A percentile compares a stretch with the other conserved stretches of the same genome.
phyloP scores from a whole-genome alignment of 352 stramenopile genomes.

The Pythium pyrilobum region DNA sequence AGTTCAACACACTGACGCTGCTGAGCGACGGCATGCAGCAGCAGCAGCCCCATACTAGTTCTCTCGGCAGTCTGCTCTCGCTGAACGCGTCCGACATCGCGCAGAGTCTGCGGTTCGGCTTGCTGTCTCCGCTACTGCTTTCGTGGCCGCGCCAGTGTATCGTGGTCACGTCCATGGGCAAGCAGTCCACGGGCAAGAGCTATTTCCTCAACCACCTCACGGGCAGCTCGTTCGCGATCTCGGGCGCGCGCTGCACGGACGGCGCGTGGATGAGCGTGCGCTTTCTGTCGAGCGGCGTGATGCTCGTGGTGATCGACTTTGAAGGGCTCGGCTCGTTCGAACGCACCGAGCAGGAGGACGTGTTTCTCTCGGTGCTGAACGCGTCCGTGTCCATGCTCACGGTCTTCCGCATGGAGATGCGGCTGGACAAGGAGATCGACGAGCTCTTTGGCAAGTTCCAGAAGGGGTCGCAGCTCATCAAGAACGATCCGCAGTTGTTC shows the following conservation, averaged over 20 bases:
- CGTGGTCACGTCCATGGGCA: constrained; percentile 57
- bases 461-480: constrained; percentile 55
- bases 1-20: constrained; percentile 50
- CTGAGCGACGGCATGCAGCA: constrained; percentile 37
- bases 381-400: constrained; percentile 66
- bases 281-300: constrained; percentile 28
- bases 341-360: constrained; percentile 66
- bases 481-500: constrained; percentile 51
- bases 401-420: constrained; percentile 75
- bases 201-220: constrained; percentile 79
- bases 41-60: constrained; percentile 5
- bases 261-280: constrained; percentile 60
- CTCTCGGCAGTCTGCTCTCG: background rate
- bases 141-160: constrained; percentile 38
- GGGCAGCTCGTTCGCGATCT: constrained; percentile 66
- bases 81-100: constrained; percentile 5
- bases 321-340: constrained; percentile 74
- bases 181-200: constrained; percentile 75
- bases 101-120: constrained; percentile 1
- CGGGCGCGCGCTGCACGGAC: constrained; percentile 54
- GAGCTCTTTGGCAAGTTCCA: constrained; percentile 64
- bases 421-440: constrained; percentile 73
- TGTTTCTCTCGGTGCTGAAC: constrained; percentile 74
- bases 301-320: constrained; percentile 77
- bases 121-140: constrained; percentile 31